phyloP scores from a whole-genome alignment of 768 basidiomycete genomes.

The Dictyophora rubrovolvata region DNA sequence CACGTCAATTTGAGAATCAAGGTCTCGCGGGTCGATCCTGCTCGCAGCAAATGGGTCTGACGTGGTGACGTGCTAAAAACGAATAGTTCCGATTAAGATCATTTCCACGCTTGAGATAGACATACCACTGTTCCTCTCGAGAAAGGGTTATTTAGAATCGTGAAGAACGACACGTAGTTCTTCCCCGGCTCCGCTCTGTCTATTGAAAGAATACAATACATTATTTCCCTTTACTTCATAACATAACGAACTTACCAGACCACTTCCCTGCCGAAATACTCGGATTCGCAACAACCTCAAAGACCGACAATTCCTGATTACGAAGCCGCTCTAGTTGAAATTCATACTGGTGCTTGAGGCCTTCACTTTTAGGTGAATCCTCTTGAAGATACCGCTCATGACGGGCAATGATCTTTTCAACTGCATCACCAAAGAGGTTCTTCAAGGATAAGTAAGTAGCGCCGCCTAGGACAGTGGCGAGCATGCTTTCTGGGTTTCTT shows the following conservation, averaged over 20 bases:
- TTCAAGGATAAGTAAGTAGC: constrained; percentile 14
- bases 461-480: too few relatives aligned
- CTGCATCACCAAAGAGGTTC: constrained; percentile 6
- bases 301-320: constrained; percentile 17
- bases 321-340: constrained; percentile 19
- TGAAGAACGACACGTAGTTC: constrained; percentile 30
- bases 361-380: not conserved
- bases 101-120: not conserved
- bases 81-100: not conserved
- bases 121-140: constrained; percentile 35
- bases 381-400: too few relatives aligned
- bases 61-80: constrained; percentile 15
- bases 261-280: constrained; percentile 11
- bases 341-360: constrained; percentile 9
- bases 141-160: constrained; percentile 32
- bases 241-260: constrained; percentile 19
- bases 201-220: too few relatives aligned
- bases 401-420: too few relatives aligned
- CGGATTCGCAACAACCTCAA: constrained; percentile 25
- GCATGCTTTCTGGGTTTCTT: too few relatives aligned
- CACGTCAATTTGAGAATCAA: constrained; percentile 25
- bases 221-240: too few relatives aligned
- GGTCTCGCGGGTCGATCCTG: constrained; percentile 32
- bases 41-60: constrained; percentile 26
- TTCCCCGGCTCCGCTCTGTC: constrained; percentile 23